Evolutionary conservation across 169 alveolate genomes (phyloP).

Genomic region (Toxoplasma gondii): DNA sequence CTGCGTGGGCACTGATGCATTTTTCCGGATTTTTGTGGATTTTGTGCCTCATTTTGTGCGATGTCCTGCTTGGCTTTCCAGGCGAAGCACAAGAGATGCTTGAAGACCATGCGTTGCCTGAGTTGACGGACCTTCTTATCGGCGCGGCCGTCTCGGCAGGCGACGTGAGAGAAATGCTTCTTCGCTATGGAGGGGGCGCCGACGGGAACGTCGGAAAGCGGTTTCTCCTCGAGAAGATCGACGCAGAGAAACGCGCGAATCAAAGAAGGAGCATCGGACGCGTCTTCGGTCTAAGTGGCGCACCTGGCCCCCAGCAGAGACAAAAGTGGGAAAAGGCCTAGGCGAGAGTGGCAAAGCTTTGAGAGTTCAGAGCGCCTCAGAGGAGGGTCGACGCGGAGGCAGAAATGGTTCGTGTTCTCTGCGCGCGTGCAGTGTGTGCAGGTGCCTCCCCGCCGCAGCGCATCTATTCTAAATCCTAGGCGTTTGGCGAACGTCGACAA

Average conservation of each 20-base stretch:
- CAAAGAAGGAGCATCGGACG: slow-evolving; percentile 63
- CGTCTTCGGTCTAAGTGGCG: slow-evolving; percentile 55
- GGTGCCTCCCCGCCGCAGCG: too few relatives aligned
- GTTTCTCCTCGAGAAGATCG: slow-evolving; percentile 44
- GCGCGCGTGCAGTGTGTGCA: too few relatives aligned
- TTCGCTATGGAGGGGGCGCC: slow-evolving; percentile 65
- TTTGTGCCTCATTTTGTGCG: not conserved
- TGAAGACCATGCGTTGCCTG: slow-evolving; percentile 37
- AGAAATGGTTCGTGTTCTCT: too few relatives aligned
- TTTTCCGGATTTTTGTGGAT: too few relatives aligned
- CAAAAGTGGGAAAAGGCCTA: slow-evolving; percentile 5
- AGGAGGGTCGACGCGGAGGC: not conserved
- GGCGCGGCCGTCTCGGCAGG: slow-evolving; percentile 62
- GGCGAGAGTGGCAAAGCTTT: not conserved
- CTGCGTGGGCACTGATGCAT: too few relatives aligned
- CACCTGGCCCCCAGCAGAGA: not conserved
- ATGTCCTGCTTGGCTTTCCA: not conserved
- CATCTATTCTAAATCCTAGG: too few relatives aligned
- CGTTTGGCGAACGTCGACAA: too few relatives aligned
- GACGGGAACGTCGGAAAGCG: slow-evolving; percentile 68
- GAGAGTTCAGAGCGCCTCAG: too few relatives aligned
- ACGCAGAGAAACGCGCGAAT: slow-evolving; percentile 58
- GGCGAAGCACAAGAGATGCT: slow-evolving; percentile 61
- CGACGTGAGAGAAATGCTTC: slow-evolving; percentile 60
- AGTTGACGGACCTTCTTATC: slow-evolving; percentile 43